Conservation (phyloP, 225 moss, liverwort and hornwort genomes). For the Bryum argenteum region DNA sequence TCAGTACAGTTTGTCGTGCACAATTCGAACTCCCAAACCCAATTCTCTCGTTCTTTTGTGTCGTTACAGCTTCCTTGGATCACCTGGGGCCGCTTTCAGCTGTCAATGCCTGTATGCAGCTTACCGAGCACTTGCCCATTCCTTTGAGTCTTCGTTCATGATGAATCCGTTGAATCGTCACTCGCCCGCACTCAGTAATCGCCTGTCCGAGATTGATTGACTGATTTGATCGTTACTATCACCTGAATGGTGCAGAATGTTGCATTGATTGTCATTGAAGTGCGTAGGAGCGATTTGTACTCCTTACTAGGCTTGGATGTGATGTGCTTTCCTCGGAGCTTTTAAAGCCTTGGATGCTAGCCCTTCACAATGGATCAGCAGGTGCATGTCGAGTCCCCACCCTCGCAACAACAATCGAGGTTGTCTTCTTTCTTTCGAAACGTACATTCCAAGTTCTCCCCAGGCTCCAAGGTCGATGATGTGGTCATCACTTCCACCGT, state of each 20-base stretch:
- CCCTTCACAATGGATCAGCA: slow-evolving; percentile 30
- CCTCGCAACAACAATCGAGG: slow-evolving; percentile 30
- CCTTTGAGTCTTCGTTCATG: not conserved
- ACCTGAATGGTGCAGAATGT: not conserved
- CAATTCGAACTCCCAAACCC: not conserved
- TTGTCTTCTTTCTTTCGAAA: slow-evolving; percentile 28
- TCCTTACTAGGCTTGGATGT: slow-evolving; percentile 2
- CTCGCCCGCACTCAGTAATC: not conserved
- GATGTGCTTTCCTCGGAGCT: slow-evolving; percentile 1
- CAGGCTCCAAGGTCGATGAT: slow-evolving; percentile 9
- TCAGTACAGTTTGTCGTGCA: not conserved
- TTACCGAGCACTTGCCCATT: not conserved
- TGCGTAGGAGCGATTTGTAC: not conserved
- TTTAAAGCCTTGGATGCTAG: slow-evolving; percentile 5
- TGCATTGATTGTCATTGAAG: slow-evolving; percentile 7
- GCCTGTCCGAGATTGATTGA: not conserved
- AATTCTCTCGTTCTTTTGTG: not conserved
- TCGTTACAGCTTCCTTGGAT: not conserved
- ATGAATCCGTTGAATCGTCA: not conserved
- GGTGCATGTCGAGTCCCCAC: slow-evolving; percentile 2
- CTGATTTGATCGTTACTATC: not conserved
- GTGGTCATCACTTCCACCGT: slow-evolving; percentile 29
- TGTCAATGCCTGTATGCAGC: not conserved
- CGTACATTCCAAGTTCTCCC: slow-evolving; percentile 25
- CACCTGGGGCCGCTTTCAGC: not conserved